A percentile compares a stretch with the other conserved stretches of the same genome.
Conservation (phyloP, 176 grass and related monocot genomes). For the Oryza officinalis region DNA sequence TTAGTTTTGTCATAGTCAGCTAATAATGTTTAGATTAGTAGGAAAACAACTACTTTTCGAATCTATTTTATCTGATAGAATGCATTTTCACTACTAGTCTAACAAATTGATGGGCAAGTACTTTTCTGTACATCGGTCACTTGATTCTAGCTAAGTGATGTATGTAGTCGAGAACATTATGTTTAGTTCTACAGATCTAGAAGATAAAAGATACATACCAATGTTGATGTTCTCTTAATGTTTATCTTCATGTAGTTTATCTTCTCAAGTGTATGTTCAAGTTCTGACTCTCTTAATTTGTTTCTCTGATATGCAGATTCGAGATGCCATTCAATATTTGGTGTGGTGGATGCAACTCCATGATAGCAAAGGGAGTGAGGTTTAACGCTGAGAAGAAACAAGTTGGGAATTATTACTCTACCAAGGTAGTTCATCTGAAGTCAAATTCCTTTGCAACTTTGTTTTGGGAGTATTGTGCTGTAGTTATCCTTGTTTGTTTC, state of each 20-base stretch:
- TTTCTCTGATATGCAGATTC: conserved; percentile 51
- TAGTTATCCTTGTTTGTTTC: not conserved
- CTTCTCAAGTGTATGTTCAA: not conserved
- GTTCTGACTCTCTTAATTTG: not conserved
- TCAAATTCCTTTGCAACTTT: not conserved
- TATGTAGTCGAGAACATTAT: not conserved
- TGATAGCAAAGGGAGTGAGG: conserved; percentile 98
- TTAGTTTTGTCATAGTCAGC: not conserved
- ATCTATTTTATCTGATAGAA: not conserved
- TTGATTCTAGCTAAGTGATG: not conserved
- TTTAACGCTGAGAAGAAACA: conserved; percentile 99
- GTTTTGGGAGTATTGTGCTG: not conserved
- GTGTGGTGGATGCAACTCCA: conserved; percentile 98
- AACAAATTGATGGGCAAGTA: not conserved
- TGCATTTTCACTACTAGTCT: not conserved
- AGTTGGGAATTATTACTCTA: conserved; percentile 99
- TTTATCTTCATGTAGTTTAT: not conserved
- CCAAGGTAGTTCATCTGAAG: conserved; percentile 57
- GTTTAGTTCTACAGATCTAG: not conserved
- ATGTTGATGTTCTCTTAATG: not conserved
- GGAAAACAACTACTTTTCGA: not conserved
- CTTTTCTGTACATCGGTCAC: not conserved
- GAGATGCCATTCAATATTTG: conserved; percentile 98
- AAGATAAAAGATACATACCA: not conserved
- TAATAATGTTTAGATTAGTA: not conserved